These are phyloP conservation scores for Aspergillus transmontanensis DNA, from an alignment of 2,329 filamentous ascomycete species.

Conservation along the genomic window DNA sequence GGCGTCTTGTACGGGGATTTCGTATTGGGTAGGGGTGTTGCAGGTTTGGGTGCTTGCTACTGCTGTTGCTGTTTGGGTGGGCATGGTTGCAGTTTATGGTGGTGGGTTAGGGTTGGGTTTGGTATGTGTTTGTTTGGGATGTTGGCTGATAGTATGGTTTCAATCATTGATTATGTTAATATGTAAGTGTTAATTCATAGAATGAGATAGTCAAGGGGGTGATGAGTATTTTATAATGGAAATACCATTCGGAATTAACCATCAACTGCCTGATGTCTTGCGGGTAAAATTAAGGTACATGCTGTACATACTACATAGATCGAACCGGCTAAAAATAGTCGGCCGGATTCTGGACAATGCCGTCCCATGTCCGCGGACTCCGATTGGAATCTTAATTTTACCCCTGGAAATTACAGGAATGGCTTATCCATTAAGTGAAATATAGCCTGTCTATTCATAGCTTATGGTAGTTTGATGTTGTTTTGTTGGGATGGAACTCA, in stretches of 20 bases:
- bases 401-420: background rate
- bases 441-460: background rate
- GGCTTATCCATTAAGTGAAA: no score
- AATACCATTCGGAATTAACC: background rate
- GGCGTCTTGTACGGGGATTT: constrained; percentile 29
- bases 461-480: background rate
- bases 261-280: background rate
- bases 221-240: background rate
- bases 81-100: background rate
- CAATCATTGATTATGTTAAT: background rate
- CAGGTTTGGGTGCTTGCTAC: constrained; percentile 17
- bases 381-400: background rate
- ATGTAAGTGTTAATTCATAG: background rate
- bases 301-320: no score
- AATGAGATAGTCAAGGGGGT: background rate
- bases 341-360: background rate
- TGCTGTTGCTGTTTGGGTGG: constrained; percentile 8
- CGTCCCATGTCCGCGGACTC: background rate
- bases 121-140: background rate
- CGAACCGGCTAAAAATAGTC: background rate
- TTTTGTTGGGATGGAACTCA: background rate
- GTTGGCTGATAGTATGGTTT: background rate
- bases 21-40: constrained; percentile 22
- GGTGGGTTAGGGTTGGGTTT: no score
- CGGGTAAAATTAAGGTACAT: background rate